These are phyloP conservation scores for Botrytis galanthina DNA, from an alignment of 2,329 filamentous ascomycete species.

Conservation along the genomic window DNA sequence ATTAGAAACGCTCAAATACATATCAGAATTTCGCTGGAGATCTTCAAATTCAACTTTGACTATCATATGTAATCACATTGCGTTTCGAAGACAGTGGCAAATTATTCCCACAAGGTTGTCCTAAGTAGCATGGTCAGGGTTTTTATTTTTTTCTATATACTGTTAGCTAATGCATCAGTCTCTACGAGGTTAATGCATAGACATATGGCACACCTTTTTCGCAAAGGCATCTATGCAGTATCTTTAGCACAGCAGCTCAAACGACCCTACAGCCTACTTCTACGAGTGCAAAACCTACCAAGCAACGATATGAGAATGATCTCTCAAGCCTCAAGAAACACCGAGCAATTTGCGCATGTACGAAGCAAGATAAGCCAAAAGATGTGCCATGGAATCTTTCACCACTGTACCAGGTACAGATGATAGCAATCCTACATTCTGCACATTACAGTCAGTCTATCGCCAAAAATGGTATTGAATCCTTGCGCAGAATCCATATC, in stretches of 20 bases:
- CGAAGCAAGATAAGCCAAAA: not conserved
- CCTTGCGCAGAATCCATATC: no score
- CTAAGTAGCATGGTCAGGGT: rapidly evolving
- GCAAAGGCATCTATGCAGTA: not conserved
- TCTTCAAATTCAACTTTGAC: not conserved
- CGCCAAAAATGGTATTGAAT: no score
- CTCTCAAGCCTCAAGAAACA: no score
- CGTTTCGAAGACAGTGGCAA: not conserved
- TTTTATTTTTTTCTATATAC: not conserved
- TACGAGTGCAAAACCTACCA: no score
- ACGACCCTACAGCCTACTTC: no score
- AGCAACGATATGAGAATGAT: not conserved
- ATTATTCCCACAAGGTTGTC: not conserved
- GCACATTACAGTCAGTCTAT: not conserved
- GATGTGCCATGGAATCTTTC: not conserved
- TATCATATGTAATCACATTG: not conserved
- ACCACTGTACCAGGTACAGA: not conserved
- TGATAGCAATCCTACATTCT: not conserved
- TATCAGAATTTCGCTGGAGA: not conserved
- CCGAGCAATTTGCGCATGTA: not conserved
- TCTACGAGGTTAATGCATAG: not conserved
- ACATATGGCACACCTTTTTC: not conserved
- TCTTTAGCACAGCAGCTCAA: no score
- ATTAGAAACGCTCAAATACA: not conserved
- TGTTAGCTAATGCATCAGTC: not conserved